These are phyloP conservation scores for Lipomyces spencermartinsiae DNA, from an alignment of 805 yeast genomes.

Conservation along the genomic window DNA sequence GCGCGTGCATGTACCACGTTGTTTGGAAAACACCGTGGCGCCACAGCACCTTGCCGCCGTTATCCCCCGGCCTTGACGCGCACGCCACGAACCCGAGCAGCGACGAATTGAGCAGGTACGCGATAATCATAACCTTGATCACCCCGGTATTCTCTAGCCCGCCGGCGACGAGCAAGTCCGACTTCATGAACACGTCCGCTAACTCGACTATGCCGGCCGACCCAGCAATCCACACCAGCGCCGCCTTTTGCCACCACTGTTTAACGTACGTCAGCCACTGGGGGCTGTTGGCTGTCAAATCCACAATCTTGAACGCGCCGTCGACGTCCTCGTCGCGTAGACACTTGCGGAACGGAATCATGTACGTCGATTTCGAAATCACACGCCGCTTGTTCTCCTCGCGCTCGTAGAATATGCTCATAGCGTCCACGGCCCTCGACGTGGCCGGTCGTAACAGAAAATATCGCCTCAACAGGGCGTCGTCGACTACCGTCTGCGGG, in stretches of 20 bases:
- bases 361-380: constrained; percentile 46
- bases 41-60: constrained; percentile 65
- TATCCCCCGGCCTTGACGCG: constrained; percentile 57
- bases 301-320: constrained; percentile 63
- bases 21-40: constrained; percentile 67
- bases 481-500: constrained; percentile 30
- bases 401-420: constrained; percentile 31
- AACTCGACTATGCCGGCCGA: constrained; percentile 50
- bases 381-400: constrained; percentile 15
- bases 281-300: constrained; percentile 63
- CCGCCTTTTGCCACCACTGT: constrained; percentile 45
- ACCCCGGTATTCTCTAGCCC: constrained; percentile 48
- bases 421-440: constrained; percentile 30
- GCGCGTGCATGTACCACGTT: constrained; percentile 68
- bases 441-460: constrained; percentile 38
- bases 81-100: constrained; percentile 56
- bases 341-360: constrained; percentile 69
- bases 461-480: constrained; percentile 26
- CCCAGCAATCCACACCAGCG: constrained; percentile 47
- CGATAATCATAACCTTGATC: constrained; percentile 55
- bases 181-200: constrained; percentile 55
- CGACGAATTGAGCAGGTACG: constrained; percentile 57
- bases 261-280: constrained; percentile 54
- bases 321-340: constrained; percentile 63
- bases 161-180: constrained; percentile 49